Conservation (phyloP, 2,329 filamentous ascomycete species). For the Geosmithia putterillii region DNA sequence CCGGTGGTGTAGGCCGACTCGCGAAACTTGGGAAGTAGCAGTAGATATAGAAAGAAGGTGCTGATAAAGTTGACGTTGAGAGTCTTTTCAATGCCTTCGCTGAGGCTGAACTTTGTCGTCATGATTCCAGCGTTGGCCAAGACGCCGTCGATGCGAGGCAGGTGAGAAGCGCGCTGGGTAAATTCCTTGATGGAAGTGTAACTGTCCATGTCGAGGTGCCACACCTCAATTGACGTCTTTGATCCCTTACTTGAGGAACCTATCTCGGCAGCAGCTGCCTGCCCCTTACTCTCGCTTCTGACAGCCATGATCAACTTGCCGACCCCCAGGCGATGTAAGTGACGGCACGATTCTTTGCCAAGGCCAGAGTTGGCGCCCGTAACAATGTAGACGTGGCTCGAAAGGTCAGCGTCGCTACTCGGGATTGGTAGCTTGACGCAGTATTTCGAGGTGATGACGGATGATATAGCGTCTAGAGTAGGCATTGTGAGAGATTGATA, state of each 20-base stretch:
- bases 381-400: constrained; percentile 15
- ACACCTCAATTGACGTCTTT: constrained; percentile 8
- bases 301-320: constrained; percentile 23
- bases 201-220: constrained; percentile 12
- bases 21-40: constrained; percentile 5
- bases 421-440: constrained; percentile 5
- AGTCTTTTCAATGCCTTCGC: constrained; percentile 34
- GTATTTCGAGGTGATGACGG: neutral
- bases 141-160: constrained; percentile 29
- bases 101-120: constrained; percentile 17
- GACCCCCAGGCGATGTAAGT: constrained; percentile 18
- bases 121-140: constrained; percentile 29
- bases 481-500: neutral
- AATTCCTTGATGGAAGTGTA: constrained; percentile 12
- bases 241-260: neutral
- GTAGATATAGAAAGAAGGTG: constrained; percentile 3
- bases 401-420: constrained; percentile 7
- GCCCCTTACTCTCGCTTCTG: neutral
- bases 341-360: constrained; percentile 23
- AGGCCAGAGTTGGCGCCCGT: constrained; percentile 25
- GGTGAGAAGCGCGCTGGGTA: constrained; percentile 13
- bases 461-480: neutral
- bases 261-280: constrained; percentile 2
- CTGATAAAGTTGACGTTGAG: constrained; percentile 18
- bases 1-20: constrained; percentile 10